phyloP scores from a whole-genome alignment of 192 early-diverging fungal species.

The Coemansia sp. region DNA sequence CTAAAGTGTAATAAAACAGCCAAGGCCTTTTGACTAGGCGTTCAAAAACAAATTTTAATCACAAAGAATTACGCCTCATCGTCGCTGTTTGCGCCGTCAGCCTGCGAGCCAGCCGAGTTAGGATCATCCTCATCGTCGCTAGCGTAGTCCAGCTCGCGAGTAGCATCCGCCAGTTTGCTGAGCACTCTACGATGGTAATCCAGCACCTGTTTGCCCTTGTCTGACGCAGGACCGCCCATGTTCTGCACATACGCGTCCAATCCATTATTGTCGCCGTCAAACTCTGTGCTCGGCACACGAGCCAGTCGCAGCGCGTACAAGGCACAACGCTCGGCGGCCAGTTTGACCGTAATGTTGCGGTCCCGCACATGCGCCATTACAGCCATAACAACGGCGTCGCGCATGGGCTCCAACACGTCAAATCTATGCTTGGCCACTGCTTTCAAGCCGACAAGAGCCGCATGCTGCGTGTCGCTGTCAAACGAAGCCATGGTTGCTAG shows the following conservation, averaged over 20 bases:
- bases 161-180: slow-evolving; percentile 43
- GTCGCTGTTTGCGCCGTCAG: slow-evolving; percentile 1
- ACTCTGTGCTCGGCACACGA: slow-evolving; percentile 13
- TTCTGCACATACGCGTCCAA: slow-evolving; percentile 48
- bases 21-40: background rate
- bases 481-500: slow-evolving; percentile 17
- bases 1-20: background rate
- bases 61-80: background rate
- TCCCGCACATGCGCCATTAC: slow-evolving; percentile 75
- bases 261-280: slow-evolving; percentile 25
- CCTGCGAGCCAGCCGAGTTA: background rate
- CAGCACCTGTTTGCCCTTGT: slow-evolving; percentile 47
- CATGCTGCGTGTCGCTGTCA: slow-evolving; percentile 51
- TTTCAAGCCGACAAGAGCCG: slow-evolving; percentile 57
- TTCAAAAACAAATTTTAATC: background rate
- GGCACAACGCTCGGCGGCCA: slow-evolving; percentile 80
- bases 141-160: slow-evolving; percentile 43
- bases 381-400: slow-evolving; percentile 58
- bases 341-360: slow-evolving; percentile 77
- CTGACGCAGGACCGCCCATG: slow-evolving; percentile 48
- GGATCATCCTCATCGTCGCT: slow-evolving; percentile 44
- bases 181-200: slow-evolving; percentile 64
- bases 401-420: slow-evolving; percentile 45
- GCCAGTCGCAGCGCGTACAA: slow-evolving; percentile 67
- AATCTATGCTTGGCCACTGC: slow-evolving; percentile 55